A percentile compares a stretch with the other conserved stretches of the same genome.
These are phyloP conservation scores for Cichorium intybus DNA, from an alignment of 140 eudicot genomes.

Conservation along the genomic window DNA sequence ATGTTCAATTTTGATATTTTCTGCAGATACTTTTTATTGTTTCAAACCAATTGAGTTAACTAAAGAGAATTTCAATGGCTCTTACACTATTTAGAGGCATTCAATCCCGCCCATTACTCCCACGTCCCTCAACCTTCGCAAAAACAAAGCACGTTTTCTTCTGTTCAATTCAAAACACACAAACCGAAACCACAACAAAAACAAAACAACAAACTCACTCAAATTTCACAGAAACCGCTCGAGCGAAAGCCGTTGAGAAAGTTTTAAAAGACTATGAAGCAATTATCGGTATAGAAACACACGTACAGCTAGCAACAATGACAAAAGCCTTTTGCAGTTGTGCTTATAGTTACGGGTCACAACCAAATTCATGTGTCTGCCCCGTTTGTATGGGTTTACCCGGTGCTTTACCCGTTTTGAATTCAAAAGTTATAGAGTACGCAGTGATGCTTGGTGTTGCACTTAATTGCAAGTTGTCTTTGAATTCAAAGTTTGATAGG, in stretches of 20 bases:
- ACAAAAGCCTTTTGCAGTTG: conserved; percentile 93
- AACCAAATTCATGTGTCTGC: conserved; percentile 79
- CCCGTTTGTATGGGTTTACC: conserved; percentile 97
- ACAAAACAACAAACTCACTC: conserved; percentile 53
- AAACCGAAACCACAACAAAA: conserved; percentile 47
- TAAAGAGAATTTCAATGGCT: conserved; percentile 44
- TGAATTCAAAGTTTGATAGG: conserved; percentile 87
- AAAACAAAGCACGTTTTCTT: conserved; percentile 48
- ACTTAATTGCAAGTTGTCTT: conserved; percentile 65
- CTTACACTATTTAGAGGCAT: conserved; percentile 63
- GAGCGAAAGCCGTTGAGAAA: conserved; percentile 43
- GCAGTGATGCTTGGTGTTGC: conserved; percentile 93
- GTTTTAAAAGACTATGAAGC: conserved; percentile 65
- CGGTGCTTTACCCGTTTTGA: conserved; percentile 86
- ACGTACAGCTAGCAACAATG: conserved; percentile 80
- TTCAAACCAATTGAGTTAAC: neutral
- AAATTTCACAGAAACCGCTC: conserved; percentile 43
- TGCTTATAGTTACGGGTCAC: conserved; percentile 82
- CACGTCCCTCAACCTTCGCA: conserved; percentile 45
- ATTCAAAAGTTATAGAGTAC: conserved; percentile 77
- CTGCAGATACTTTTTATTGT: conserved; percentile 24
- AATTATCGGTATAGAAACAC: conserved; percentile 92
- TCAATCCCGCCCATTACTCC: conserved; percentile 47
- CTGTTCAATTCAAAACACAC: conserved; percentile 50
- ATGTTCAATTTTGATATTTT: neutral